Evolutionary conservation across 306 rosid species (phyloP), one percentile per base, ranked within the genome.

Genomic region (Cucumis hystrix): DNA sequence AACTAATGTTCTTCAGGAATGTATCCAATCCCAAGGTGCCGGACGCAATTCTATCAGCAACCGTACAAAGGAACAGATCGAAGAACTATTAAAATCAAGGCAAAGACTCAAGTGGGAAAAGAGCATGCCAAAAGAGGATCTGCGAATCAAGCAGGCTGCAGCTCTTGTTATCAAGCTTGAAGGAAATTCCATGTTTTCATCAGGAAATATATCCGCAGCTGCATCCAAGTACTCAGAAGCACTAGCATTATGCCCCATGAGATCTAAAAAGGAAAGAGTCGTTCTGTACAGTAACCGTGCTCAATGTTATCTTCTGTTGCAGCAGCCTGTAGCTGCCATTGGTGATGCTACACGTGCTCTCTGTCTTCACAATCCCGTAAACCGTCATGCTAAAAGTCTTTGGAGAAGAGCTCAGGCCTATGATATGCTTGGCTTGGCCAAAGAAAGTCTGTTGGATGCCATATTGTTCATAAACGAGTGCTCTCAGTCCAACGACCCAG

Each of bases 331-430:
- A 87, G 85, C 91, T 80, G 99, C 99, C 82, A 96, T 92, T 76
- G 88, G 98, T 80, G 99, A 96, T 85, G 97, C 99, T 75, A 96
- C 99, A 25, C 87, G 90, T 37, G 98, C 99, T 74, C 93, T 96
- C 7, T 90, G 97, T 85, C 99, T 96, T 79, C 99, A 96, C 87
- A 90, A 82, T 83, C 98, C 98, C 39, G 90, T 89, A 69, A 92
- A 96, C 81, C 97, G 97, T 41, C 99, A 96, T 80, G 99, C 99
- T 81, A 96, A 96, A 86, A 92, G 98, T 80, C 93, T 96, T 8
- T 96, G 99, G 98, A 92, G 99, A 83, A 88, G 98, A 86, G 98
- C 99, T 61, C 99, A 96, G 83, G 98, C 99, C 43, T 92, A 96
- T 51, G 99, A 96, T 86, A 92, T 96, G 98, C 91, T 96, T 76